Base-by-base conservation (phyloP, 352 stramenopile species). In the Globisporangium cylindrosporum region DNA sequence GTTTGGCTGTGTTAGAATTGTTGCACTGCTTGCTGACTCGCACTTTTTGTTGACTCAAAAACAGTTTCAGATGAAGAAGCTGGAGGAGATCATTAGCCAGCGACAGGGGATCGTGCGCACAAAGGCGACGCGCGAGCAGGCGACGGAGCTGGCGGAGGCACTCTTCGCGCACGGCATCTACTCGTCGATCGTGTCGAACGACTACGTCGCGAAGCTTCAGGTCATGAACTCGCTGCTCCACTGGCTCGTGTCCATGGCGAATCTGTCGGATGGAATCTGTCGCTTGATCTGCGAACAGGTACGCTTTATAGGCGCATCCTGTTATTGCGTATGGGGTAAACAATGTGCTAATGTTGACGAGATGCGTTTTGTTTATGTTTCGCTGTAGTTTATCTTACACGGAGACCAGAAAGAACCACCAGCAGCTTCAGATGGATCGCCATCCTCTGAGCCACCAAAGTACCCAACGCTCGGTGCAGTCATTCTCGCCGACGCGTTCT, bases 1-100 rank as follows among this genome's bases (percentile, higher is more conserved):
- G 12, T 51, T 41, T 43, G 15, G 15, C 24, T 41, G 29, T 32
- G 20, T 4, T 24, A 7, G 3, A 51, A 32, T 32, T 32, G 27
- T 32, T 9, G 8, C 10, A 41, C 8, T 22, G 29, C 43, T 53
- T 5, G 46, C 36, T 59, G 29, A 43, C 24, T 60, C 55, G 27
- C 32, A 60, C 14, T 60, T 60, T 20, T 24, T 48, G 24, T 29
- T 14, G 20, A 9, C 46, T 54, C 54, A 20, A 34, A 41, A 20
- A 46, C 48, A 93, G 86, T 92, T 91, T 69, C 86, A 94, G 75
- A 91, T 91, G 72, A 74, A 92, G 3, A 94, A 94, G 65, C 86
- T 94, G 66, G 74, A 80, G 14, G 86, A 94, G 59, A 91, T 83
- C 1, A 83, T 82, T n/a, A 74, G 75, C 24, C 86, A 94, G 59